Conservation (phyloP, 2,329 filamentous ascomycete species). For the Exophiala sp. region DNA sequence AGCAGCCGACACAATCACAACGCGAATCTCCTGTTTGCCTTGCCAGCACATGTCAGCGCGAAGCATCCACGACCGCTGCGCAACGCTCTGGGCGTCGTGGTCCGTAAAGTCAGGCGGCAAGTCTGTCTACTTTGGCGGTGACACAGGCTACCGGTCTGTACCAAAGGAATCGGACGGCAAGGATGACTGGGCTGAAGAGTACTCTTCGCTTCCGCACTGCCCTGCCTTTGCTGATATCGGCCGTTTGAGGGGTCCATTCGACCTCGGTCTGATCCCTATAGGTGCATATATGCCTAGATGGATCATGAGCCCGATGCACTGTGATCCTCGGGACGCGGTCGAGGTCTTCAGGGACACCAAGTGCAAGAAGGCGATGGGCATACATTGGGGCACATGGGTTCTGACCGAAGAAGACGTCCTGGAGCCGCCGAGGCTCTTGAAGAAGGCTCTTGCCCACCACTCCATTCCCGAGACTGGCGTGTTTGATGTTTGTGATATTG, state of each 20-base stretch:
- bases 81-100: constrained; percentile 88
- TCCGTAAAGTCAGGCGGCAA: constrained; percentile 61
- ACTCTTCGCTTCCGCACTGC: constrained; percentile 63
- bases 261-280: constrained; percentile 88
- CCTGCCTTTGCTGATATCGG: constrained; percentile 87
- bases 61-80: constrained; percentile 63
- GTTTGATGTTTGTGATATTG: constrained; percentile 81
- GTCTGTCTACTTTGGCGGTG: constrained; percentile 38
- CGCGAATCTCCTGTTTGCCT: constrained; percentile 73
- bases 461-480: constrained; percentile 60
- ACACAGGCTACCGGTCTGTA: constrained; percentile 85
- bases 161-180: constrained; percentile 58
- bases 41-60: constrained; percentile 79
- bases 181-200: constrained; percentile 70
- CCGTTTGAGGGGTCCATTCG: constrained; percentile 74
- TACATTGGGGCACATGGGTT: constrained; percentile 91
- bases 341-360: constrained; percentile 84
- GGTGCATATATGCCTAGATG: constrained; percentile 69
- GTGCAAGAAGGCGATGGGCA: constrained; percentile 74
- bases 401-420: constrained; percentile 79
- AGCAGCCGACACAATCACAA: constrained; percentile 56
- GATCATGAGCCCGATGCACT: constrained; percentile 78
- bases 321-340: constrained; percentile 80
- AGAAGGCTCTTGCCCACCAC: constrained; percentile 65
- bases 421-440: constrained; percentile 73